Evolutionary conservation across 2,329 filamentous ascomycete genomes (phyloP), one percentile per base, ranked within the genome.

Genomic region (Teratosphaeria zuluensis): DNA sequence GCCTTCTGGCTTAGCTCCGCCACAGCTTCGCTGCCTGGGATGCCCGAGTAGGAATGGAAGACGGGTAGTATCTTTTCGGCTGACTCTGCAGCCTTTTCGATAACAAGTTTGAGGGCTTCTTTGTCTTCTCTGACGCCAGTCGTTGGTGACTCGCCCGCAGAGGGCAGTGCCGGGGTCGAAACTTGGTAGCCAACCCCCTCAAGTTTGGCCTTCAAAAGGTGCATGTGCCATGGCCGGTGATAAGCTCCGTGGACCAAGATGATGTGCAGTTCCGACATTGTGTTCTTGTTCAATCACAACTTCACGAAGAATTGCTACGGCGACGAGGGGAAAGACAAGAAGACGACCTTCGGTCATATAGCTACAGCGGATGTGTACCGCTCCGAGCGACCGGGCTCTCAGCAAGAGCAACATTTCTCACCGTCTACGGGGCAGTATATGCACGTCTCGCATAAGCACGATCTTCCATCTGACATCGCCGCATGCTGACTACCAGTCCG

Each of bases 181-280:
- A 59, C 59, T 16, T 33, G 54, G 51, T 61, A 61, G 30, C 65
- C 65, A 9, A 59, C 51, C 32, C 51, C 32, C 11, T 63, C 52
- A 11, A 65, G 58, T n/a, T 61, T 32, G 11, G 35, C 30, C 32
- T 59, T 51, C 12, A 64, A 55, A 32, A 63, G 55, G 55, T 65
- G 63, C 57, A 53, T 19, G 9, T 48, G 42, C 42, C 42, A 59
- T 30, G 60, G 60, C 46, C 58, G 59, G 30, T 65, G 63, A 6
- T 51, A 60, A 30, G 58, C 63, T 28, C 63, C 64, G 32, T 65
- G 62, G 35, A 65, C 58, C 28, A 65, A 55, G 52, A 65, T 52
- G 54, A 66, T 60, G 56, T 65, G 64, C 16, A 48, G 42, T 53
- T 59, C 62, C 2, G 63, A 56, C 64, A 65, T 65, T 14, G 21